Base-by-base conservation (phyloP, 805 yeast species). In the Diddensiella transvaalensis region DNA sequence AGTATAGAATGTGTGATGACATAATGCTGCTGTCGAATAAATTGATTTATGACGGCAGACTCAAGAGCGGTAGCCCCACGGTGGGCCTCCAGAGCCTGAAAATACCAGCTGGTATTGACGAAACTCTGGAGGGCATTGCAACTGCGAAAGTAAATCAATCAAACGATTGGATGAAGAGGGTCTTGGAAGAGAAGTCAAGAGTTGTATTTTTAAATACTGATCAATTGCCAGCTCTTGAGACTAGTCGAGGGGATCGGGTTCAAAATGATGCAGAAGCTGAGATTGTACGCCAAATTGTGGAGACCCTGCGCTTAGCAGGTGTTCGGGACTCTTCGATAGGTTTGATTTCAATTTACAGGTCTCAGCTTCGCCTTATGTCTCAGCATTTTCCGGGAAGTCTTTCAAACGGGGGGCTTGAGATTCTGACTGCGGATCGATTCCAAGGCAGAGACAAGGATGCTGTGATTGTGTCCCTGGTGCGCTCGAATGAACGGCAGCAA, bases 361-460 rank as follows among this genome's bases (percentile, higher is more conserved):
- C 90, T 0, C 99, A 93, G 62, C 65, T 89, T 26, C 62, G 74
- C 26, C 61, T 75, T n/a, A 66, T 85, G 37, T 56, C 61, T 40
- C 63, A 64, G 22, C 59, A 52, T 35, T 35, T 63, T 63, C 51
- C 58, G 50, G 36, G 62, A 53, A 13, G 66, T 21, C 62, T 69
- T 5, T 76, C 71, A 0, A 66, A 18, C 32, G 23, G 21, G 22
- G 53, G 47, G 3, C 42, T 93, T 24, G 98, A 93, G 56, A 75
- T 87, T 26, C 70, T 91, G 48, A 93, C 99, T 0, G 98, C 97
- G 0, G 99, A 93, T 65, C 87, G 85, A 60, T 91, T 85, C 60
- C 99, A 93, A 67, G 99, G 99, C 0, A 75, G 97, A 48, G 99
- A 93, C 65, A 93, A 91, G 60, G 91, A 87, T 26, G 86, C 96